Evolutionary conservation across 2,329 filamentous ascomycete species (phyloP).

Genomic region (Fusarium newnesense): DNA sequence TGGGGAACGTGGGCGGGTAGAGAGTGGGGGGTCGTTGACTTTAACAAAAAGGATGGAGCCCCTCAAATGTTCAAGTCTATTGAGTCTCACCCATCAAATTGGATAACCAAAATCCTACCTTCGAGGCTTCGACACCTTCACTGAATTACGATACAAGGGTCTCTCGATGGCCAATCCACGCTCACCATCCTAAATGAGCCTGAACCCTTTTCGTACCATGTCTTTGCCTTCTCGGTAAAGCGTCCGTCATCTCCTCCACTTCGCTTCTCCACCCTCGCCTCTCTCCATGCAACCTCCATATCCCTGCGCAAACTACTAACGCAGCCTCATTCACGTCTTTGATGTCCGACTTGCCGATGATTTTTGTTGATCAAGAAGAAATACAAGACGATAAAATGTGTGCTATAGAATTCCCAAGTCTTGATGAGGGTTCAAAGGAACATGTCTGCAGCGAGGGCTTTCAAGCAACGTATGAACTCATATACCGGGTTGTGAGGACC

Average conservation of each 20-base stretch:
- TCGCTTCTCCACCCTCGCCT: constrained; percentile 28
- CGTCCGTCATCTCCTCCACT: constrained; percentile 35
- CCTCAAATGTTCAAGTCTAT: not conserved
- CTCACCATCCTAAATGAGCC: constrained; percentile 16
- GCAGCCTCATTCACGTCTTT: constrained; percentile 36
- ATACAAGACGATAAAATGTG: not conserved
- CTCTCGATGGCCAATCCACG: constrained; percentile 16
- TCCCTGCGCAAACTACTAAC: constrained; percentile 37
- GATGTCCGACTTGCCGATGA: constrained; percentile 2
- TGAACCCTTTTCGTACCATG: constrained; percentile 35
- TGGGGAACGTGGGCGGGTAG: constrained; percentile 37
- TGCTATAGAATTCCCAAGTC: not conserved
- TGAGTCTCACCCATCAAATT: constrained; percentile 16
- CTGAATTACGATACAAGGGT: not conserved
- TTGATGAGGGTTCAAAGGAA: not conserved
- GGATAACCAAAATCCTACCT: not conserved
- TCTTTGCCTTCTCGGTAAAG: constrained; percentile 34
- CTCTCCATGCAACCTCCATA: constrained; percentile 28
- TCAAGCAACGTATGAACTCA: not conserved
- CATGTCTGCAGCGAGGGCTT: not conserved
- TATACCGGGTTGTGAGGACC: constrained; percentile 9
- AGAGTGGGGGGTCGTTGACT: constrained; percentile 36
- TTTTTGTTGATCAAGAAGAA: not conserved
- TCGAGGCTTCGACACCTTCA: not conserved
- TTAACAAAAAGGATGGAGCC: constrained; percentile 28